Evolutionary conservation across 495 filamentous ascomycete genomes (phyloP).

Genomic region (Penicillium riverlandense): DNA sequence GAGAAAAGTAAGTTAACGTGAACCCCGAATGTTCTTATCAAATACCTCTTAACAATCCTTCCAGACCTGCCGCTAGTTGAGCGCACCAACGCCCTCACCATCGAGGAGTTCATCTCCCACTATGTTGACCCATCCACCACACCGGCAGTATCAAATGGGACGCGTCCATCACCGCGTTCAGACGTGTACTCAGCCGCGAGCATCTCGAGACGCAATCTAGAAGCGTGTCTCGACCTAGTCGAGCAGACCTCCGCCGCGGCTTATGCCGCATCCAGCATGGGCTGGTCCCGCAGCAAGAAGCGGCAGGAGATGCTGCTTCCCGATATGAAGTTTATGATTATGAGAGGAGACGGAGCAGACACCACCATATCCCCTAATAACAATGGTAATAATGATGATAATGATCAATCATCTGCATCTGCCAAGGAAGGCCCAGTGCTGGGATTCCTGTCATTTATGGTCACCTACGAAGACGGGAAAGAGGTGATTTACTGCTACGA

Average conservation of each 20-base stretch:
- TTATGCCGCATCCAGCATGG: conserved; percentile 56
- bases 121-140: conserved; percentile 14
- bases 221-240: conserved; percentile 64
- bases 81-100: conserved; percentile 31
- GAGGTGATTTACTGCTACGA: conserved; percentile 85
- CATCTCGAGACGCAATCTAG: conserved; percentile 46
- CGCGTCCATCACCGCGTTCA: conserved; percentile 1
- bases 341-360: conserved; percentile 26
- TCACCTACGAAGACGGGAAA: conserved; percentile 68
- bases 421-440: conserved; percentile 15
- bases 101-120: conserved; percentile 23
- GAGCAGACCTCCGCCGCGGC: conserved; percentile 57
- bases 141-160: not conserved
- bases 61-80: conserved; percentile 30
- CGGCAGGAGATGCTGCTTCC: conserved; percentile 65
- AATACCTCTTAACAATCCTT: too few relatives aligned
- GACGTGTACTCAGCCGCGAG: conserved; percentile 38
- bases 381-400: not conserved
- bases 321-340: conserved; percentile 60
- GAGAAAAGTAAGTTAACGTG: conserved; percentile 9
- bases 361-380: not conserved
- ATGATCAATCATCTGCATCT: not conserved
- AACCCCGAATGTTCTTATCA: too few relatives aligned
- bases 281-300: conserved; percentile 69
- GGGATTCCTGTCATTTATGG: conserved; percentile 77